Conservation (phyloP, 164 flowering plant species). For the Piper betle region DNA sequence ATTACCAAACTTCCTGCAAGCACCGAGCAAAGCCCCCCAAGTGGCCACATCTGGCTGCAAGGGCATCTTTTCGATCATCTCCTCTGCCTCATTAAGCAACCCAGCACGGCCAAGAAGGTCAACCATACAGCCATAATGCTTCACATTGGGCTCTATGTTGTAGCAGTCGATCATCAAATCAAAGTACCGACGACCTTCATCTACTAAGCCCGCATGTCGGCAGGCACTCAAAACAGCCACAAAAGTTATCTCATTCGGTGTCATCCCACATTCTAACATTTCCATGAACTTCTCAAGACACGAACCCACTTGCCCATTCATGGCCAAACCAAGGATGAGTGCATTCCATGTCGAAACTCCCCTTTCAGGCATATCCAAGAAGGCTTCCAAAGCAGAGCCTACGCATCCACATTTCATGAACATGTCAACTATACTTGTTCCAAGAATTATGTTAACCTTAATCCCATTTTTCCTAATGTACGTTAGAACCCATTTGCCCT, state of each 20-base stretch:
- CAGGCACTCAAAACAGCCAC: conserved; percentile 35
- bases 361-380: conserved; percentile 22
- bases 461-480: conserved; percentile 21
- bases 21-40: conserved; percentile 44
- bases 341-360: conserved; percentile 39
- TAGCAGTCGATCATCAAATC: conserved; percentile 18
- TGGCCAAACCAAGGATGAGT: conserved; percentile 27
- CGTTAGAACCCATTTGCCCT: conserved; percentile 28
- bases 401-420: conserved; percentile 37
- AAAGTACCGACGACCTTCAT: conserved; percentile 27
- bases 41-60: conserved; percentile 33
- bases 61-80: conserved; percentile 29
- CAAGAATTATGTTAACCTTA: conserved; percentile 20
- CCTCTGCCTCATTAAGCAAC: conserved; percentile 32
- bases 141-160: conserved; percentile 26
- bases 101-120: conserved; percentile 41
- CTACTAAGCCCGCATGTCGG: conserved; percentile 34
- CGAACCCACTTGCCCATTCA: conserved; percentile 24
- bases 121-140: conserved; percentile 47
- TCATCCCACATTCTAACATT: conserved; percentile 18
- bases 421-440: conserved; percentile 38
- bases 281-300: conserved; percentile 23
- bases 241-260: conserved; percentile 36
- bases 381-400: conserved; percentile 27
- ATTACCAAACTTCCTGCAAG: conserved; percentile 28